Base-by-base conservation (phyloP, 1,139 yeast genomes). In the Kodamaea ohmeri region DNA sequence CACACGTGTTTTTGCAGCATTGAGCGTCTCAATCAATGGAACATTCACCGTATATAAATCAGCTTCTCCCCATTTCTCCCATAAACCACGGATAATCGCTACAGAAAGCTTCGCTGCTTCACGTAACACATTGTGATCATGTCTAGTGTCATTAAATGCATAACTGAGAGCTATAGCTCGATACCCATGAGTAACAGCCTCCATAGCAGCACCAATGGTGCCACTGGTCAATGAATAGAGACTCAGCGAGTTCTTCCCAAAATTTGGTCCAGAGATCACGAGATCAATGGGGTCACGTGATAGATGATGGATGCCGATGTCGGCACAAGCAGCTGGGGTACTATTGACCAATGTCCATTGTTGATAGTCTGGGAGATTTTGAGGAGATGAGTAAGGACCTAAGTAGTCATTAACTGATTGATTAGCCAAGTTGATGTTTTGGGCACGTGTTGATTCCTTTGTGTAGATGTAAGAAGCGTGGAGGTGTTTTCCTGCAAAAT, bases 161-260 rank as follows among this genome's bases (percentile, higher is more conserved):
- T 79, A 92, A 29, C 95, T 85, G 33, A 92, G 55, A 2, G 96
- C 97, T 44, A 92, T 72, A 2, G 96, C 67, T 50, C 73, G 80
- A 26, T 75, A 75, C 1, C 89, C 90, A 44, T 87, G 82, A 32
- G 92, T 77, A 2, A 85, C 87, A 1, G 92, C 95, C 61, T 92
- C 98, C 89, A 90, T 79, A 0, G 97, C 95, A 1, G 96, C 97
- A 18, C 98, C 98, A 19, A 92, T 85, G 1, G 98, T 92, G n/a
- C 98, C 98, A 50, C 94, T 83, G 8, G 96, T 80, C 53, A 92
- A 75, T 41, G 89, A 85, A 58, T 89, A 92, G 33, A 92, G 76
- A n/a, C 94, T 88, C 26, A 92, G 78, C 2, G 96, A 81, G 60
- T 92, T 92, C 55, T 95, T 78, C 19, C 98, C 98, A 50, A 84